Evolutionary conservation across 805 yeast genomes (phyloP).

Genomic region (Kuraishia cidri): DNA sequence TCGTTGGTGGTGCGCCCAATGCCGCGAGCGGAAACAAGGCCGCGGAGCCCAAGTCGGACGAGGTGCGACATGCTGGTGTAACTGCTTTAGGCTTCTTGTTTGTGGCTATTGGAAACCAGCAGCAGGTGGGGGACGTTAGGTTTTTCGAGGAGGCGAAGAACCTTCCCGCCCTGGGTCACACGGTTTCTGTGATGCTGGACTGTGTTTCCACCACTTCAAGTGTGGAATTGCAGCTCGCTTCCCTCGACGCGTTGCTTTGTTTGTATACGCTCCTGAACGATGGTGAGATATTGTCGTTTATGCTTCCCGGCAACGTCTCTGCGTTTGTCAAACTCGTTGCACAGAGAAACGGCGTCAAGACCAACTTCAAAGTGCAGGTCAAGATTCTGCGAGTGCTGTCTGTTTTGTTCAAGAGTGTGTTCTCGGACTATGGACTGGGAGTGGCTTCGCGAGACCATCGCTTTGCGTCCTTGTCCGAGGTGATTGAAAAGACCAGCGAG

Average conservation of each 20-base stretch:
- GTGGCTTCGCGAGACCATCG: constrained; percentile 12
- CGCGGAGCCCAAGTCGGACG: constrained; percentile 18
- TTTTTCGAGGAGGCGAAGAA: constrained; percentile 21
- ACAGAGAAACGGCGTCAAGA: constrained; percentile 7
- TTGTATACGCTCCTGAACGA: constrained; percentile 27
- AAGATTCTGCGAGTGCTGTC: constrained; percentile 20
- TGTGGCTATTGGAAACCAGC: constrained; percentile 21
- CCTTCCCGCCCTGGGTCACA: constrained; percentile 37
- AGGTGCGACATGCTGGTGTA: constrained; percentile 26
- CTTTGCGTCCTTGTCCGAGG: constrained; percentile 8
- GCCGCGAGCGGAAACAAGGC: constrained; percentile 14
- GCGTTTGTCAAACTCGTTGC: constrained; percentile 27
- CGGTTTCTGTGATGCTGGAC: constrained; percentile 32
- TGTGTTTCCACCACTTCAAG: constrained; percentile 17
- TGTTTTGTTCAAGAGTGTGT: constrained; percentile 22
- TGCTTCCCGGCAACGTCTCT: constrained; percentile 45
- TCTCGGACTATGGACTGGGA: constrained; percentile 30
- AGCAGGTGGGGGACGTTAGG: constrained; percentile 9
- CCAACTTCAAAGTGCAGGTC: constrained; percentile 27
- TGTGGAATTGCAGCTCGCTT: constrained; percentile 18
- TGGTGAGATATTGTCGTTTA: constrained; percentile 39
- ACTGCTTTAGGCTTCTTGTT: constrained; percentile 19
- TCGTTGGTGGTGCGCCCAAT: constrained; percentile 38
- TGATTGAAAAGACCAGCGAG: constrained; percentile 6
- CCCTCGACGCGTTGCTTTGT: constrained; percentile 22